These are phyloP conservation scores for Xylariales sp. DNA, from an alignment of 2,329 filamentous ascomycete species.

Conservation along the genomic window DNA sequence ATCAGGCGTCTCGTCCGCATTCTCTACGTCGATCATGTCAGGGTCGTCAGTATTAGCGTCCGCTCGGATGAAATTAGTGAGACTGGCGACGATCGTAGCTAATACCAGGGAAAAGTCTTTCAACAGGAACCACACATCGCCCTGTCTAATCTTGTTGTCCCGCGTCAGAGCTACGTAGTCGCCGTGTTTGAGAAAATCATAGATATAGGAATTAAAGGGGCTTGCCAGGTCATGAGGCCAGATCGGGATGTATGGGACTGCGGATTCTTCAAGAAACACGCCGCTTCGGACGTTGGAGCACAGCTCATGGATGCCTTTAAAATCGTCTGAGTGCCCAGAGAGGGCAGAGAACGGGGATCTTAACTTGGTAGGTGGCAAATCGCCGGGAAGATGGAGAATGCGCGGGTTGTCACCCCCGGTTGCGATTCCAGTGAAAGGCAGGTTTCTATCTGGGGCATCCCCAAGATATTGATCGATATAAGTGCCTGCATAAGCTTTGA, in stretches of 20 bases:
- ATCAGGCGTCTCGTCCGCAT: slow-evolving; percentile 44
- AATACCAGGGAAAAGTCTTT: slow-evolving; percentile 70
- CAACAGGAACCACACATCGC: slow-evolving; percentile 78
- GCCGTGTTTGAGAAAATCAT: slow-evolving; percentile 83
- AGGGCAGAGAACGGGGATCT: slow-evolving; percentile 78
- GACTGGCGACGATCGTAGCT: slow-evolving; percentile 76
- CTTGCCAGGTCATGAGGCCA: slow-evolving; percentile 64
- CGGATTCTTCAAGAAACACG: slow-evolving; percentile 79
- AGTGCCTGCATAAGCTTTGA: slow-evolving; percentile 74
- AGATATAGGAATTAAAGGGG: slow-evolving; percentile 74
- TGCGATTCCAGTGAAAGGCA: slow-evolving; percentile 65
- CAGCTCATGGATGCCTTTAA: slow-evolving; percentile 73
- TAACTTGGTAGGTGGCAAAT: slow-evolving; percentile 49
- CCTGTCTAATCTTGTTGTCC: slow-evolving; percentile 73
- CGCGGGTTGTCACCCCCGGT: slow-evolving; percentile 30
- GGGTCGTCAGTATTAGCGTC: slow-evolving; percentile 57
- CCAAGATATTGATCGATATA: slow-evolving; percentile 74
- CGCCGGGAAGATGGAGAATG: slow-evolving; percentile 19
- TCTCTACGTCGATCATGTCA: slow-evolving; percentile 59
- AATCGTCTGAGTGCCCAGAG: slow-evolving; percentile 74
- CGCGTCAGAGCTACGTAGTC: slow-evolving; percentile 68
- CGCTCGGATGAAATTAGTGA: slow-evolving; percentile 68
- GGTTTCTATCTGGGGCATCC: slow-evolving; percentile 59
- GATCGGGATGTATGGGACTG: slow-evolving; percentile 75
- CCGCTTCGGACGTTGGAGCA: slow-evolving; percentile 73